Evolutionary conservation across 331 rosid species (phyloP).

Genomic region (Acacia concinna): DNA sequence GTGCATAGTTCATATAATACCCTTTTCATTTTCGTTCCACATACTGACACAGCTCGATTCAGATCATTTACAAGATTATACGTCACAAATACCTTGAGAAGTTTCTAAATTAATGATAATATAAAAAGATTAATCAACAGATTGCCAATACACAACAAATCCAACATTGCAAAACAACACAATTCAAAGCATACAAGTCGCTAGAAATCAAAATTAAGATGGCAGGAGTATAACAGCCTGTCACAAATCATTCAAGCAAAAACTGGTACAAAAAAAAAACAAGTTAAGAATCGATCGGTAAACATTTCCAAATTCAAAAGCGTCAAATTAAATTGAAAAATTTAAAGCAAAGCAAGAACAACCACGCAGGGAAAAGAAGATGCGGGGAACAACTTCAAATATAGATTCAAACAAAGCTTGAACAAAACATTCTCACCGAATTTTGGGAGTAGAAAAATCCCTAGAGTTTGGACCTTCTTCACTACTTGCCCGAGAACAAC

Average conservation of each 20-base stretch:
- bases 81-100: background rate
- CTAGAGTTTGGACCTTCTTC: background rate
- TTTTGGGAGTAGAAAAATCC: background rate
- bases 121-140: background rate
- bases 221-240: background rate
- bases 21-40: too few relatives aligned
- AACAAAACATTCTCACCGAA: background rate
- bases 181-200: background rate
- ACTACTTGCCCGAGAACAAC: background rate
- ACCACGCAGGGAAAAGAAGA: background rate
- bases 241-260: background rate
- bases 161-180: background rate
- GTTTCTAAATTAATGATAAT: background rate
- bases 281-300: background rate
- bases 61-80: too few relatives aligned
- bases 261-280: background rate
- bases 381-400: background rate
- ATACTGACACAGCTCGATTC: too few relatives aligned
- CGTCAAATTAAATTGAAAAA: background rate
- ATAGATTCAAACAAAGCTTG: background rate
- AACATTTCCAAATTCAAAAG: background rate
- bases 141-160: background rate
- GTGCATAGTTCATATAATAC: too few relatives aligned
- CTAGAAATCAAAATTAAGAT: background rate
- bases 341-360: background rate